Evolutionary conservation across 331 rosid species (phyloP), one percentile per base, ranked within the genome.

Genomic region (Telfairia occidentalis): DNA sequence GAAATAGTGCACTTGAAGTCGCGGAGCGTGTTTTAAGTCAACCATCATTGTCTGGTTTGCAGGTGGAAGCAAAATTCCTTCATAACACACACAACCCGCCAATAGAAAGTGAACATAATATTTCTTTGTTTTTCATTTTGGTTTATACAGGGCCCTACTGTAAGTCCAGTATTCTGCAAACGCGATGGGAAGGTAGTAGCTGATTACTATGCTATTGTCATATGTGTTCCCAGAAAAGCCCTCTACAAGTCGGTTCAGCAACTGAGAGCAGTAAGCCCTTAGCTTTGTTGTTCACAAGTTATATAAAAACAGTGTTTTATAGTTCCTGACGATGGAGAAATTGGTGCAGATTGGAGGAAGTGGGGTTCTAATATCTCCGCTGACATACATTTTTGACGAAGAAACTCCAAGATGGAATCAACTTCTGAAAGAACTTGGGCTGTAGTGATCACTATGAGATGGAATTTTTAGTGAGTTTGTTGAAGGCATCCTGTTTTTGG

Each of bases 311-410:
- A 12, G 5, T 48, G 2, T 29, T 9, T 19, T 35, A 42, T 66
- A 21, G 32, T 32, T 71, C n/a, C 34, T 73, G 49, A 52, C 19
- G 2, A 5, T 1, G 35, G 34, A 42, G 21, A 55, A 43, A 60
- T 64, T 81, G 74, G 53, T 81, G 88, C 87, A 94, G 96, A 79
- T 91, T 21, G 96, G 97, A 69, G 99, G 97, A 76, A 95, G 97
- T 38, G 97, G 97, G 40, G 97, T 95, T 86, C 87, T 95, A 55
- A 21, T 92, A 78, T 92, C 97, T 5, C 99, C 97, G 1, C 78
- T 95, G 90, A 92, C 99, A 37, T 95, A 95, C 86, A 92, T 90
- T 76, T 95, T 95, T 49, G 92, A 95, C 10, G 99, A 92, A 86
- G 97, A 95, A 77, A 90, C 99, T 67, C 99, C 99, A 7, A 90